Evolutionary conservation across 106 monocot genomes (phyloP).

Genomic region (Gastrodia elata): DNA sequence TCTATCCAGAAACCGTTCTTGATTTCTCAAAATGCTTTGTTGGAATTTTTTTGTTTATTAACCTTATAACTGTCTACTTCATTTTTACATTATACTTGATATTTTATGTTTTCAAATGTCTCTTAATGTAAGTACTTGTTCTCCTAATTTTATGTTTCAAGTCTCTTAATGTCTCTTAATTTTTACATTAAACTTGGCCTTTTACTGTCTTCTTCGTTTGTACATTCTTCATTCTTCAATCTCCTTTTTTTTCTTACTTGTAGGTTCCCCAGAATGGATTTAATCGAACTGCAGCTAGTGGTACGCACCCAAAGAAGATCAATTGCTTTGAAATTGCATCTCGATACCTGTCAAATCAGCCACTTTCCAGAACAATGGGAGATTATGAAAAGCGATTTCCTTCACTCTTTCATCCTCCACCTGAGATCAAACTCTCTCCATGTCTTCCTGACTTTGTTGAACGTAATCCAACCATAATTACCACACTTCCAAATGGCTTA

Average conservation of each 20-base stretch:
- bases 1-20: not conserved
- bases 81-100: not conserved
- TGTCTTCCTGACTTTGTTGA: constrained; percentile 21
- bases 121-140: not conserved
- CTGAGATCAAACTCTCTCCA: constrained; percentile 31
- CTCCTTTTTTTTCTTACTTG: not conserved
- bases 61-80: not conserved
- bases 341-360: constrained; percentile 18
- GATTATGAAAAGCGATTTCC: constrained; percentile 30
- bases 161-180: too few relatives aligned
- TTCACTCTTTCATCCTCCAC: constrained; percentile 36
- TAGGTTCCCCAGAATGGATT: constrained; percentile 19
- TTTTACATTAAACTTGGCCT: too few relatives aligned
- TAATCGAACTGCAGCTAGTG: not conserved
- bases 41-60: not conserved
- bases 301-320: not conserved
- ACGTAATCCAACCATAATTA: constrained; percentile 43
- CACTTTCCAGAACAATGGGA: constrained; percentile 12
- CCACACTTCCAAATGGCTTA: constrained; percentile 66
- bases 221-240: not conserved
- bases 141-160: not conserved
- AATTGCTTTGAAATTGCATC: constrained; percentile 7
- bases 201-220: too few relatives aligned
- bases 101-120: not conserved
- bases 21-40: not conserved